Base-by-base conservation (phyloP, 345 rosid genomes). In the Aurinia saxatilis region DNA sequence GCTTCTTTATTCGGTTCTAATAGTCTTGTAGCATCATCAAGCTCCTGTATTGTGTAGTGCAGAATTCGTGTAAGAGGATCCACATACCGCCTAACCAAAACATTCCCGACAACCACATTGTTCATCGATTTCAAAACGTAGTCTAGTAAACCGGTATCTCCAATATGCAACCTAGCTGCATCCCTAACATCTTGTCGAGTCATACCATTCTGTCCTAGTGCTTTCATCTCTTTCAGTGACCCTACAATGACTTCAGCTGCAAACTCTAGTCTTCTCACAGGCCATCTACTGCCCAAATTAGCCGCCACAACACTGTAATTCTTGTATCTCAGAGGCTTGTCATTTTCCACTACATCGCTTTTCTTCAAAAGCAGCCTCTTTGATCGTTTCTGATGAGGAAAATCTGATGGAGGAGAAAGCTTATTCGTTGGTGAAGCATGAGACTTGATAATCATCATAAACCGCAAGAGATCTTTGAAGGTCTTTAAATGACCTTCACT, bases 71-170 rank as follows among this genome's bases (percentile, higher is more conserved):
- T 77, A 10, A 50, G 10, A 0, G 87, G 88, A 45, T 91, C 88
- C 29, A 84, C 82, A 27, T 73, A 74, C 14, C 96, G 84, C 2
- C 68, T 66, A 17, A 92, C 85, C 17, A 84, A 57, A 60, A 77
- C 57, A 39, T 63, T 64, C 44, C 86, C 89, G 12, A 92, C 73
- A 3, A 78, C 73, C 10, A 86, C 96, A 57, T 92, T 89, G 74
- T 82, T 81, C 91, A 92, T 77, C 1, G 86, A 83, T 57, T 92
- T 89, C 70, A 92, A 59, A 25, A 92, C 95, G 56, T 83, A 83
- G 60, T 92, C 96, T 1, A 89, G 77, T 78, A 92, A 74, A 11
- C 98, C 96, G 0, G 95, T 89, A 62, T 92, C 96, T 5, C 98
- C 96, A 21, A 92, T 89, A 53, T 85, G 91, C 74, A 81, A 72